These are phyloP conservation scores for Suhomyces coccinellae DNA, from an alignment of 1,139 yeast species.

Conservation along the genomic window DNA sequence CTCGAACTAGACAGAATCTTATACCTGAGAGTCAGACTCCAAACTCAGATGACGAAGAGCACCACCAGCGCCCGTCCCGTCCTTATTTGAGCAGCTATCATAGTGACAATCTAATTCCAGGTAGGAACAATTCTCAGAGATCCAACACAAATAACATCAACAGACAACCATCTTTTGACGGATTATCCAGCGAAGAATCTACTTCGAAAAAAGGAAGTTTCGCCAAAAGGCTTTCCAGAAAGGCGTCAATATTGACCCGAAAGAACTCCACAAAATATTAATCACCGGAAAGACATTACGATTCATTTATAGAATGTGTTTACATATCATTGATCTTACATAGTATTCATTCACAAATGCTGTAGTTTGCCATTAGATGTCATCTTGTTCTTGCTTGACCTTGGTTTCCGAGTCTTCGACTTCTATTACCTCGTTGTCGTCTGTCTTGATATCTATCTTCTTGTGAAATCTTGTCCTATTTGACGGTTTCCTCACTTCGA, in stretches of 20 bases:
- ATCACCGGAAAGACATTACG: not conserved
- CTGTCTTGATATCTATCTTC: constrained; percentile 2
- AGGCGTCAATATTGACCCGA: constrained; percentile 34
- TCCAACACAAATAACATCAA: constrained; percentile 12
- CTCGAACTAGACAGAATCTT: constrained; percentile 13
- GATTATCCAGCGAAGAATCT: constrained; percentile 12
- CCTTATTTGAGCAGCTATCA: constrained; percentile 1
- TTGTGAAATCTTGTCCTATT: constrained; percentile 9
- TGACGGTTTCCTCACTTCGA: constrained; percentile 40
- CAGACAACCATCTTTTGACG: constrained; percentile 18
- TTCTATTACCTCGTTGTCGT: not conserved
- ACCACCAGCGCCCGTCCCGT: constrained; percentile 4
- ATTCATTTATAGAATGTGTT: too few relatives aligned
- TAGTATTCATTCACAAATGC: not conserved
- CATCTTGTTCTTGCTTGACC: not conserved
- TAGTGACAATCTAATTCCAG: constrained; percentile 8
- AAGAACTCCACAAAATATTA: constrained; percentile 11
- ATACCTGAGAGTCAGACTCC: not conserved
- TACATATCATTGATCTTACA: too few relatives aligned
- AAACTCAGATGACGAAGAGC: constrained; percentile 1
- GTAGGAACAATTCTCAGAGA: constrained; percentile 10
- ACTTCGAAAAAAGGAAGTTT: constrained; percentile 25
- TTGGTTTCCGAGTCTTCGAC: constrained; percentile 15
- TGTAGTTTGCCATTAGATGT: not conserved
- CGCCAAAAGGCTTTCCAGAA: constrained; percentile 32